Evolutionary conservation across 805 yeast species (phyloP), one percentile per base, ranked within the genome.

Genomic region (Candida quercuum): DNA sequence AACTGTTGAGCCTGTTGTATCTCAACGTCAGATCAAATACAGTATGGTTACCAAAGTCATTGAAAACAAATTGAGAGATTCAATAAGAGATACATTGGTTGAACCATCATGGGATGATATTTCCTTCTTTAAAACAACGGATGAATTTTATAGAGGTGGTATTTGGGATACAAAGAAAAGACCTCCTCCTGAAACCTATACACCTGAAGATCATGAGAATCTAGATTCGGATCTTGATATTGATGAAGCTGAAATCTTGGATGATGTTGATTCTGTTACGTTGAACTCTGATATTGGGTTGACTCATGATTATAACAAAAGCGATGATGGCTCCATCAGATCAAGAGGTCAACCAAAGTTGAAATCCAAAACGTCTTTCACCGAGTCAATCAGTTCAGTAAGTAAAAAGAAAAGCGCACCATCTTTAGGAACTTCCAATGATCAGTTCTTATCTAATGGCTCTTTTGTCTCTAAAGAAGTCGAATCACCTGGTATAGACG

Each of bases 51-150:
- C 95, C 1, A 83, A 82, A 47, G 76, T 81, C 17, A 84, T 91
- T 45, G 86, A 81, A 43, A 81, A 78, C 54, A 78, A 81, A 47
- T 76, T 91, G 44, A 76, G 80, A 40, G 96, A 86, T 34, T 84
- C 88, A 1, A 69, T 91, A 28, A 76, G 71, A 43, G 93, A 86
- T 24, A 74, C 93, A 7, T 61, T 93, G 33, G 98, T 93, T 1
- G 59, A 75, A 23, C 99, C 99, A 2, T 78, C 70, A 51, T 83
- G 87, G 88, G 98, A 91, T 58, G 98, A 91, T 56, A 59, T 87
- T 28, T 75, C 79, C 0, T 83, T 86, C 53, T 83, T 69, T 52
- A 66, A 75, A 38, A 78, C 96, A 0, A 30, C 50, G 3, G 69
- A 61, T 28, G 95, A 86, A 45, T 60, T 86, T 12, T 93, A 78